Evolutionary conservation across 208 protist species (phyloP), one percentile per base, ranked within the genome.

Genomic region (Leishmania aethiopica): DNA sequence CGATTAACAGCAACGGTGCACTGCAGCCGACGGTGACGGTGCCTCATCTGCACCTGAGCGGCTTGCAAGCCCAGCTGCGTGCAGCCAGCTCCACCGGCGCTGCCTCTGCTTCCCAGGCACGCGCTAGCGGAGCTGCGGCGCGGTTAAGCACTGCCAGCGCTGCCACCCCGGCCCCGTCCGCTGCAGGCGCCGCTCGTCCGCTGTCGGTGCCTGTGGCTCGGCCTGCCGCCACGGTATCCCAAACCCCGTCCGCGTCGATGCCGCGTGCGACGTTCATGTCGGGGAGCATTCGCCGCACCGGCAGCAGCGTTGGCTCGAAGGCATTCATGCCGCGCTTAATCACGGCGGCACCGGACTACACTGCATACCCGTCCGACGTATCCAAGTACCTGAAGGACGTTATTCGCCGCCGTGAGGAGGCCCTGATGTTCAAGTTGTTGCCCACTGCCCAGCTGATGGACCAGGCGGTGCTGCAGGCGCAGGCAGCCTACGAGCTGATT

Each of bases 341-440:
- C 13, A 78, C 77, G 42, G 51, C 70, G 6, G 53, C 83, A 60
- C 59, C 78, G 67, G 47, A 82, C 70, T 79, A 79, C 66, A 79
- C 62, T n/a, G 79, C 67, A 2, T 86, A 91, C 83, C 51, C 81
- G 25, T 80, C 85, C 49, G 92, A 93, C 64, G 85, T 93, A 19
- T 74, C 81, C 64, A 92, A 92, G 84, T 87, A 84, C 62, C 53
- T 96, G 59, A 92, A 91, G 85, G 92, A 96, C 60, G 71, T 94
- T 47, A 71, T 83, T 47, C 80, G 82, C 17, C 81, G 85, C 57
- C 83, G 91, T 6, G 88, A 93, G 49, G 90, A 91, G 57, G 87
- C 84, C 19, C 80, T 86, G n/a, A 59, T 86, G 53, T 51, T 93
- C 84, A 91, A 86, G 66, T 78, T 93, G 80, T 74, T 96, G 77